Evolutionary conservation across 2,329 filamentous ascomycete genomes (phyloP).

Genomic region (Paecilomyces formosus): DNA sequence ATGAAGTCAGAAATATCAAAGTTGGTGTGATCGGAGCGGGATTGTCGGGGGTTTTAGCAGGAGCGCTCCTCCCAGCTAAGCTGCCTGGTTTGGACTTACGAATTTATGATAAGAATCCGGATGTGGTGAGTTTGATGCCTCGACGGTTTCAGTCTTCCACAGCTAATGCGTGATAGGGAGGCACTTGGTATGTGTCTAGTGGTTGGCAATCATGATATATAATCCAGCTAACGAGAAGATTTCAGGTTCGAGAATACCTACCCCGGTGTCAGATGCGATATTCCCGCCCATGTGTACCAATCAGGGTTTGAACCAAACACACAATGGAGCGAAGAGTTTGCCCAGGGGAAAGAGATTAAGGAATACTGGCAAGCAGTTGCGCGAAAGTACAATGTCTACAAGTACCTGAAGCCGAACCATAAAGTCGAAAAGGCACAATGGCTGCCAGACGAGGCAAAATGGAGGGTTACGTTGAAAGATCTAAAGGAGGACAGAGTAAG

Average conservation of each 20-base stretch:
- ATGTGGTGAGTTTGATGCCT: constrained; percentile 48
- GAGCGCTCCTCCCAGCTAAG: constrained; percentile 59
- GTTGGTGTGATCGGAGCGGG: constrained; percentile 61
- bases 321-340: constrained; percentile 62
- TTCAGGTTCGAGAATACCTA: constrained; percentile 43
- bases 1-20: constrained; percentile 41
- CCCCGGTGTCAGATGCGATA: constrained; percentile 60
- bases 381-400: constrained; percentile 57
- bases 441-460: constrained; percentile 46
- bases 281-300: constrained; percentile 64
- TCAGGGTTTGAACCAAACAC: constrained; percentile 60
- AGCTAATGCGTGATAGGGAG: constrained; percentile 24
- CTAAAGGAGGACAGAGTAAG: constrained; percentile 19
- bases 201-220: background rate
- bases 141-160: constrained; percentile 38
- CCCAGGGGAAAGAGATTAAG: constrained; percentile 58
- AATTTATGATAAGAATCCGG: constrained; percentile 61
- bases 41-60: constrained; percentile 56
- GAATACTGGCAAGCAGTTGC: constrained; percentile 60
- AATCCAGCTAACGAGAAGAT: constrained; percentile 1
- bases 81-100: constrained; percentile 59
- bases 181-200: constrained; percentile 31
- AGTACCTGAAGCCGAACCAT: constrained; percentile 48
- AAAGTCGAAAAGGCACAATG: constrained; percentile 52
- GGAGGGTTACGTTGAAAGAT: constrained; percentile 44